These are phyloP conservation scores for Coprinellus micaceus DNA, from an alignment of 768 basidiomycete species.

Conservation along the genomic window DNA sequence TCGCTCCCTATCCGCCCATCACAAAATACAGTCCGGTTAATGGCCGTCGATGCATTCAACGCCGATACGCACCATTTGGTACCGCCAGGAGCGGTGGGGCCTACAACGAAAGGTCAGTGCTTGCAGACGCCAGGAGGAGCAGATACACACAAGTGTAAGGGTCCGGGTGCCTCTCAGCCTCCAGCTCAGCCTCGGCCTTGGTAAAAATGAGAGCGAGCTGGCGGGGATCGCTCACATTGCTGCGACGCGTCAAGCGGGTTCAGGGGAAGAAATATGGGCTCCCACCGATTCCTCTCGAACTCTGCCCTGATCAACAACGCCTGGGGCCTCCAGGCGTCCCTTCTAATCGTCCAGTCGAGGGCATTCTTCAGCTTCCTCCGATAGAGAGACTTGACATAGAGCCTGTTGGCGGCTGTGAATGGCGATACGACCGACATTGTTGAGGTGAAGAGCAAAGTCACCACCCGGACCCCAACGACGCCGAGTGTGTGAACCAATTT, in stretches of 20 bases:
- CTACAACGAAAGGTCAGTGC: conserved; percentile 38
- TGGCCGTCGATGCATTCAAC: neutral
- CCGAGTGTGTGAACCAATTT: neutral
- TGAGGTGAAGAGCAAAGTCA: neutral
- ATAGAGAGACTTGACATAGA: conserved; percentile 91
- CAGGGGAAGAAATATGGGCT: conserved; percentile 12
- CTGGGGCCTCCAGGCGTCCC: conserved; percentile 82
- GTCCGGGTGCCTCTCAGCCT: conserved; percentile 75
- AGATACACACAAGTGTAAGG: conserved; percentile 81
- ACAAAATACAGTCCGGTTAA: conserved; percentile 7
- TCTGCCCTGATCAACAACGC: conserved; percentile 86
- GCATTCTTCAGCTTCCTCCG: conserved; percentile 81
- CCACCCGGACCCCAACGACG: neutral
- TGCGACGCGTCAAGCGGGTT: conserved; percentile 25
- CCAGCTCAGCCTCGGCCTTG: conserved; percentile 74
- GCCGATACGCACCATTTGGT: conserved; percentile 81
- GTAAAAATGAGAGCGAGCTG: conserved; percentile 73
- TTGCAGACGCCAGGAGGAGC: conserved; percentile 5
- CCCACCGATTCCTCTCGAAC: conserved; percentile 89
- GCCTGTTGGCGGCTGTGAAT: conserved; percentile 72
- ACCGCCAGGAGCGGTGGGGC: conserved; percentile 79
- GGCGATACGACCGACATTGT: conserved; percentile 47
- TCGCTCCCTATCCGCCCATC: conserved; percentile 55
- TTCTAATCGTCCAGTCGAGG: conserved; percentile 84
- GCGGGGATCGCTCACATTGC: conserved; percentile 82